These are phyloP conservation scores for Salix brachista DNA, from an alignment of 345 rosid genomes.

Conservation along the genomic window DNA sequence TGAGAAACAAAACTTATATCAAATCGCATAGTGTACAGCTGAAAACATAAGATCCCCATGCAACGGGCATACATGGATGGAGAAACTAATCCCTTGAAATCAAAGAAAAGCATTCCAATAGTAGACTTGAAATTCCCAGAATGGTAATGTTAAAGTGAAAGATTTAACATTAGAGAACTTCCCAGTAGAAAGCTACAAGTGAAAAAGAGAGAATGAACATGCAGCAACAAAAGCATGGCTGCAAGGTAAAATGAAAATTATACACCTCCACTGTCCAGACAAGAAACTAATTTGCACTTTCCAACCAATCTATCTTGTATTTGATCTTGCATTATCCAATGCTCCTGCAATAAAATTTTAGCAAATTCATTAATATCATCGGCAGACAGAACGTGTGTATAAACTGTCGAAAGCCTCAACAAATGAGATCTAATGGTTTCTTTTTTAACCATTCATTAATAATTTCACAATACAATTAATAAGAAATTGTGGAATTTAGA, in stretches of 20 bases:
- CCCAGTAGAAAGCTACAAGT: background rate
- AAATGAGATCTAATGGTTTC: background rate
- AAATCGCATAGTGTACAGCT: background rate
- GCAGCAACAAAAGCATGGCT: background rate
- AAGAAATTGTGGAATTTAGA: background rate
- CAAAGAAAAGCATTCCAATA: background rate
- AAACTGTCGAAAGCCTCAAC: background rate
- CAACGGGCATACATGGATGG: no score
- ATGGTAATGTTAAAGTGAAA: background rate
- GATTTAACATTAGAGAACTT: background rate
- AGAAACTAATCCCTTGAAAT: background rate
- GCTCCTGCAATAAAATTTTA: constrained; percentile 13
- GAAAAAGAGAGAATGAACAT: background rate
- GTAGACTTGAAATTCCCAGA: background rate
- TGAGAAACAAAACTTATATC: background rate
- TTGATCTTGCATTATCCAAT: background rate
- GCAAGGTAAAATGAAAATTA: background rate
- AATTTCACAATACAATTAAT: background rate
- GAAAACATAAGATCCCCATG: background rate
- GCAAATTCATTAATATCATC: background rate
- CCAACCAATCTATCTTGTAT: background rate
- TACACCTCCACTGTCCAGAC: constrained; percentile 3
- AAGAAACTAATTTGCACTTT: background rate
- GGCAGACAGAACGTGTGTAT: background rate
- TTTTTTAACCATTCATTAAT: background rate